Base-by-base conservation (phyloP, 2,329 filamentous ascomycete species). In the Nemania sp. region DNA sequence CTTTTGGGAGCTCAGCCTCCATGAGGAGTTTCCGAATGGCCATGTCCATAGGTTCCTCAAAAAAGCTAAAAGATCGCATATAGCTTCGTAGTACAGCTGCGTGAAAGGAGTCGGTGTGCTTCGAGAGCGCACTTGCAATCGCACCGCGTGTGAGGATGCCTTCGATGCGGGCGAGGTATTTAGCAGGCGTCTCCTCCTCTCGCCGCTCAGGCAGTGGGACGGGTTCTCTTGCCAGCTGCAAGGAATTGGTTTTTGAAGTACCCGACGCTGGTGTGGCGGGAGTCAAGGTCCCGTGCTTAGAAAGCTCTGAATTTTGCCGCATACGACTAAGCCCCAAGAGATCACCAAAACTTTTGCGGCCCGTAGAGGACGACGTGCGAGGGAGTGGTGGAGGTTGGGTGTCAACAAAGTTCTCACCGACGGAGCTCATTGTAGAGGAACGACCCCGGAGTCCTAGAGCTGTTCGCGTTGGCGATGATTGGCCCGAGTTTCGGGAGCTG, bases 31-130 rank as follows among this genome's bases (percentile, higher is more conserved):
- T 98, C 39, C 95, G 88, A 65, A 98, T 88, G 1, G 94, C 91
- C 92, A 99, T 98, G 73, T 99, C 95, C 80, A 99, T 94, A 0
- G 95, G 95, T 69, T 98, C 94, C 29, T 92, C 93, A 70, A 97
- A 98, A 77, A 98, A 98, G 54, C 89, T 87, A 75, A 98, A 98
- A 18, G 90, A 90, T 54, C 94, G 87, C 90, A 98, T 98, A 72
- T 97, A 98, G 72, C 94, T 97, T 62, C 94, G 87, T 57, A 99
- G 77, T 2, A 96, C 92, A 1, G 91, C 87, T 60, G 88, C 86
- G 48, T 88, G 90, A 74, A 98, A 99, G 0, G 87, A 78, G 69
- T 99, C 94, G 2, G 86, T 85, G n/a, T 87, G 90, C 72, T 96
- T 96, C 17, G 92, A 94, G 25, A 99, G 78, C 15, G 91, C 87